Evolutionary conservation across 306 rosid genomes (phyloP), one percentile per base, ranked within the genome.

Genomic region (Luffa aegyptiaca): DNA sequence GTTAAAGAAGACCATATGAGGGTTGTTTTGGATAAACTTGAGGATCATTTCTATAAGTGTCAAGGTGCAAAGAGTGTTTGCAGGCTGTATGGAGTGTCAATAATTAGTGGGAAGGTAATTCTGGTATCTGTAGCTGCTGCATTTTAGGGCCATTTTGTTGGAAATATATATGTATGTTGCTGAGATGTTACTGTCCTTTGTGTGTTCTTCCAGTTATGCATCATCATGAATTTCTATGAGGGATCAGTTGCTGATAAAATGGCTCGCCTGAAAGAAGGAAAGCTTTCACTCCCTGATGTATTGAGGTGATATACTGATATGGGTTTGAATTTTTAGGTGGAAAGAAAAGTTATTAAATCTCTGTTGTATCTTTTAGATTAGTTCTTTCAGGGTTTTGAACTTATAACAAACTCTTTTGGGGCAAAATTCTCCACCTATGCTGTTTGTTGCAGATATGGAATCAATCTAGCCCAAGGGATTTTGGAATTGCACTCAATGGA

Each of bases 241-340:
- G 97, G 97, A 83, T 94, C 97, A n/a, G 78, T 92, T 57, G 97
- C 88, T 75, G 98, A 94, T 86, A 91, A 89, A 88, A 84, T 95
- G 87, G 95, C 98, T 48, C 86, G 78, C 80, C 93, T 91, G 33
- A 88, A 68, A 84, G 93, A 83, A 73, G 98, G 96, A 77, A 87
- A 82, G 84, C 86, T 92, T 82, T 74, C 90, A 3, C 80, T 92
- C 63, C 84, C 66, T 84, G 92, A 94, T 90, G 90, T 81, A 79
- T 82, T 92, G 86, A 92, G 98, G 98, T 94, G 82, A 82, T 80
- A 26, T 84, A 20, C n/a, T 61, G 70, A 77, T 83, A 48, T 45
- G 10, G 81, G 48, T 68, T 58, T 62, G 45, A 62, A 12, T 58
- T 42, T 56, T 39, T 56, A 17, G 55, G 52, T 77, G 9, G 41